These are phyloP conservation scores for Chlamydomonas sp. DNA, from an alignment of 139 green algal species.

Conservation along the genomic window DNA sequence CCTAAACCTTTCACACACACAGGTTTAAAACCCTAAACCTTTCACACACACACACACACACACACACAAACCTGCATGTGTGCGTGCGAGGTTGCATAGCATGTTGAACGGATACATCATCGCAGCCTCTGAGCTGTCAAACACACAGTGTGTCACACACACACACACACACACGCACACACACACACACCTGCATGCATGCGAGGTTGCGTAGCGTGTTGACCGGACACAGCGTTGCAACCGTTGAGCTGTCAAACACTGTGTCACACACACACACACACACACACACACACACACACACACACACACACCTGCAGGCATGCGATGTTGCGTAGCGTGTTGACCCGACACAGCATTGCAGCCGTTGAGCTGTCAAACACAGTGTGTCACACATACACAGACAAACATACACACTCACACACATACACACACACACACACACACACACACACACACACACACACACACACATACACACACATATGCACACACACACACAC, in stretches of 20 bases:
- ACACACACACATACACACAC: too few relatives aligned
- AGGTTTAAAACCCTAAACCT: slow-evolving; percentile 29
- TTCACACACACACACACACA: too few relatives aligned
- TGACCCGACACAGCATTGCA: slow-evolving; percentile 29
- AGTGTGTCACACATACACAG: too few relatives aligned
- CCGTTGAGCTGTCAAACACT: slow-evolving; percentile 25
- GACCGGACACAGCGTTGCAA: slow-evolving; percentile 30
- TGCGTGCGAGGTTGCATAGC: slow-evolving; percentile 28
- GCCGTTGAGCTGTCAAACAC: slow-evolving; percentile 22
- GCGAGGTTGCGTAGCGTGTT: slow-evolving; percentile 36
- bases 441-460: too few relatives aligned
- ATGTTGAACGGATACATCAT: slow-evolving; percentile 35
- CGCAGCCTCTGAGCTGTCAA: slow-evolving; percentile 13
- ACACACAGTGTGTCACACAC: slow-evolving; percentile 19
- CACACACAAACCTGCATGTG: too few relatives aligned
- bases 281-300: too few relatives aligned
- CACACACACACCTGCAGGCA: slow-evolving; percentile 30
- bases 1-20: slow-evolving; percentile 20
- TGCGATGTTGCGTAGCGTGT: slow-evolving; percentile 30
- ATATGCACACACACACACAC: too few relatives aligned
- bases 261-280: too few relatives aligned
- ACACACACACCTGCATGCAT: slow-evolving; percentile 34
- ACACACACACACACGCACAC: too few relatives aligned
- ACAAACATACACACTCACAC: too few relatives aligned
- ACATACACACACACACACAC: slow-evolving; percentile 28